Evolutionary conservation across 768 basidiomycete genomes (phyloP), one percentile per base, ranked within the genome.

Genomic region (Hygrophorus russula): DNA sequence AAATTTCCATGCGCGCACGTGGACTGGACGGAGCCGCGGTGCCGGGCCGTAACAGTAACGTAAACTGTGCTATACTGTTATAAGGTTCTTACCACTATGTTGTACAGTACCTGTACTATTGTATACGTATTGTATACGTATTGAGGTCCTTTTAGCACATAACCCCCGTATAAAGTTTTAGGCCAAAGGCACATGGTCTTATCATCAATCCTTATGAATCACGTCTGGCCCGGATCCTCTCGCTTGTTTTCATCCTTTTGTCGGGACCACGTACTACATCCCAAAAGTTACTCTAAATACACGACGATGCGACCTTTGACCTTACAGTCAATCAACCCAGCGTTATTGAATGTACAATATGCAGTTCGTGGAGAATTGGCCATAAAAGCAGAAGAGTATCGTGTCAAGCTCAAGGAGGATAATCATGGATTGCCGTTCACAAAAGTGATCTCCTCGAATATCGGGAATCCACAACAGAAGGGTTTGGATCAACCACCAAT

Each of bases 291-390:
- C 35, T n/a, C n/a, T n/a, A n/a, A n/a, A n/a, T n/a, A n/a, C n/a
- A n/a, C n/a, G n/a, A 36, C 40, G 17, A 80, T 79, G 78, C 69
- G 65, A 49, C 63, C 68, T 17, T 74, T 94, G 52, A 77, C 82
- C 28, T 49, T 74, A 46, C 71, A 80, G 43, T 71, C 76, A 33
- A 77, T 97, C 61, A 97, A 96, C 64, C 88, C 84, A 2, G 69
- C 80, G 46, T 71, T 96, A 37, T 73, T 78, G 57, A 79, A 87
- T 41, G 96, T 97, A 41, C 77, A 96, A 61, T 99, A 99, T 59
- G 94, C 94, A 44, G 94, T 99, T 20, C 87, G 94, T 43, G 94
- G 96, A 39, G 93, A 94, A 64, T 80, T 98, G 50, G 91, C 94
- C 3, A 87, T 97, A 67, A 88, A 85, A 59, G 90, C 94, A 0